Evolutionary conservation across 106 monocot species (phyloP).

Genomic region (Agapanthus africanus): DNA sequence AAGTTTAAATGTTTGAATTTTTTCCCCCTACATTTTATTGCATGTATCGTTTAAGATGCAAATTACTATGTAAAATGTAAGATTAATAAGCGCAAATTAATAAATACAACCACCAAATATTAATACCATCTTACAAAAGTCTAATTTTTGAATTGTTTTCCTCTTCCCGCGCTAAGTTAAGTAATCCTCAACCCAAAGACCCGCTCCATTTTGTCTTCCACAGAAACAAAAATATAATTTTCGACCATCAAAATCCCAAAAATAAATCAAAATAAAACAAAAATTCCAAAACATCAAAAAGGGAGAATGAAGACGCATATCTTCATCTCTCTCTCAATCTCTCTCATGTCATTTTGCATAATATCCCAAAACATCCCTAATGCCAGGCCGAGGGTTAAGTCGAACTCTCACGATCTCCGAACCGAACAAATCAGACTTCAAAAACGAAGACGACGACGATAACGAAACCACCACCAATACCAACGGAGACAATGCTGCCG

Average conservation of each 20-base stretch:
- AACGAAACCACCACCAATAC: background rate
- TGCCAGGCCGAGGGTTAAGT: background rate
- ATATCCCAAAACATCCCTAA: too few species aligned
- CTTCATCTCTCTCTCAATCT: too few species aligned
- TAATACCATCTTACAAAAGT: too few species aligned
- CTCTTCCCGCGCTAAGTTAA: too few species aligned
- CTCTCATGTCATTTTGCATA: too few species aligned
- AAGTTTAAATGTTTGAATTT: too few species aligned
- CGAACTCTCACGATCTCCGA: background rate
- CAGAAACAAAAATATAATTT: background rate
- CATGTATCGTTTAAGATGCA: too few species aligned
- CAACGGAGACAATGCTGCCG: background rate
- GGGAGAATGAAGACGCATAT: background rate
- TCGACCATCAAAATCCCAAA: background rate
- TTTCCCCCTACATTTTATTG: too few species aligned
- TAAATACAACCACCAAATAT: too few species aligned
- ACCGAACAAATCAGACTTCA: background rate
- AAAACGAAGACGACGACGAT: background rate
- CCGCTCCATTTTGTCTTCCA: background rate
- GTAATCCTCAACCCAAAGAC: background rate
- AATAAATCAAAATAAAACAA: background rate
- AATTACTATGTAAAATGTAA: too few species aligned
- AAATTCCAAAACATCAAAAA: background rate
- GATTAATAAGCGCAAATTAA: too few species aligned
- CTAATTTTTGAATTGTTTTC: too few species aligned